Conservation (phyloP, 768 basidiomycete genomes). For the Tricholoma saponaceum region DNA sequence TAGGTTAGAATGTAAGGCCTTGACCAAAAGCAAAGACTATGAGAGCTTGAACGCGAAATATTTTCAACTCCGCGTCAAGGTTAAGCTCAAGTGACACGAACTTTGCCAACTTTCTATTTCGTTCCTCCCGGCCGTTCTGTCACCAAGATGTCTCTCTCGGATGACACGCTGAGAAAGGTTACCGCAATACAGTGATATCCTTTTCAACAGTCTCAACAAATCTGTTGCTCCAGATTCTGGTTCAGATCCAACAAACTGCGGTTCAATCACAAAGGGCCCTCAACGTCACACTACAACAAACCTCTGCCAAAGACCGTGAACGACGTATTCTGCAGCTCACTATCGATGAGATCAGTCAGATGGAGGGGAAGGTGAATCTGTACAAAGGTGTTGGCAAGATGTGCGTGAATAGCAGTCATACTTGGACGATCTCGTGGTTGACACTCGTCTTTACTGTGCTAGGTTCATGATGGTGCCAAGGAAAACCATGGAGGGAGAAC, state of each 20-base stretch:
- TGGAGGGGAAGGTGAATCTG: slow-evolving; percentile 72
- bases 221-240: slow-evolving; percentile 60
- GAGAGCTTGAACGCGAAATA: slow-evolving; percentile 18
- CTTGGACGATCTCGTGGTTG: background rate
- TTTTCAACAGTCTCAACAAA: slow-evolving; percentile 16
- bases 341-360: slow-evolving; percentile 70
- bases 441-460: slow-evolving; percentile 1
- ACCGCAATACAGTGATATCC: slow-evolving; percentile 8
- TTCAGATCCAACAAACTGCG: slow-evolving; percentile 91
- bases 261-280: slow-evolving; percentile 81
- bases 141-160: slow-evolving; percentile 23
- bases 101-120: background rate
- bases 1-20: background rate
- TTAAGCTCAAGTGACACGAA: background rate
- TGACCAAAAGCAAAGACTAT: background rate
- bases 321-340: slow-evolving; percentile 87
- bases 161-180: slow-evolving; percentile 57
- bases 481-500: slow-evolving; percentile 68
- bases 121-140: background rate
- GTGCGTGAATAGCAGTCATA: slow-evolving; percentile 36
- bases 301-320: slow-evolving; percentile 80
- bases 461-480: slow-evolving; percentile 93
- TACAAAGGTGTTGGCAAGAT: slow-evolving; percentile 98
- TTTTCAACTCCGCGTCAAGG: slow-evolving; percentile 29
- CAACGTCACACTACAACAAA: slow-evolving; percentile 70